A percentile compares a stretch with the other conserved stretches of the same genome.
phyloP scores from a whole-genome alignment of 495 filamentous ascomycete species.

The Penicillium soppii region DNA sequence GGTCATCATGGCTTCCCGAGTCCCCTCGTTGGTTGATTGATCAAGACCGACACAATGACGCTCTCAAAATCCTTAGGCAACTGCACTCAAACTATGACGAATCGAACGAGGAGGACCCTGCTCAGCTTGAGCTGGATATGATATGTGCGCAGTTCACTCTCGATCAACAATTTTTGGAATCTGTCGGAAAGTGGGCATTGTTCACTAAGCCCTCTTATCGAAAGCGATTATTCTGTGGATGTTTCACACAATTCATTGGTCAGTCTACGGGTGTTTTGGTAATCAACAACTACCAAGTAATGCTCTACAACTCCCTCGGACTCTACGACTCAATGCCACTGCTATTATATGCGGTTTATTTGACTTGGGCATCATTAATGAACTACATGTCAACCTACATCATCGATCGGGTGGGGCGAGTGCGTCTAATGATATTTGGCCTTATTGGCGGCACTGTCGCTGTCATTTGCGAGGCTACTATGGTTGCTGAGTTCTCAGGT shows the following conservation, averaged over 20 bases:
- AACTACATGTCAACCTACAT: not conserved
- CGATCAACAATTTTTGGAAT: too few relatives aligned
- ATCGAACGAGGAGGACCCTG: too few relatives aligned
- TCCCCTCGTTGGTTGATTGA: not conserved
- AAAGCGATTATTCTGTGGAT: not conserved
- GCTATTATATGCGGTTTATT: not conserved
- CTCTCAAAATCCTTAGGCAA: not conserved
- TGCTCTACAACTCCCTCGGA: constrained; percentile 17
- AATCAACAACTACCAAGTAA: constrained; percentile 20
- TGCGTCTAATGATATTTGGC: not conserved
- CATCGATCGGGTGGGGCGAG: not conserved
- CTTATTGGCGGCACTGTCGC: not conserved
- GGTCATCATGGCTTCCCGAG: not conserved
- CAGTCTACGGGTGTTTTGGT: constrained; percentile 11
- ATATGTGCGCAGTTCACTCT: too few relatives aligned
- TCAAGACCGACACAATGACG: not conserved
- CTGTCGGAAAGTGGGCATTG: too few relatives aligned
- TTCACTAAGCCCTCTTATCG: constrained; percentile 2
- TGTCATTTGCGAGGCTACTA: not conserved
- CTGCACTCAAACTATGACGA: too few relatives aligned
- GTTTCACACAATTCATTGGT: not conserved
- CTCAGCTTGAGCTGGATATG: too few relatives aligned
- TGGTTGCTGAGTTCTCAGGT: constrained; percentile 13
- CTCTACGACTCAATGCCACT: not conserved
- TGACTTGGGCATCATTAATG: not conserved